A percentile compares a stretch with the other conserved stretches of the same genome.
Conservation (phyloP, 345 rosid species). For the Brassica juncea region DNA sequence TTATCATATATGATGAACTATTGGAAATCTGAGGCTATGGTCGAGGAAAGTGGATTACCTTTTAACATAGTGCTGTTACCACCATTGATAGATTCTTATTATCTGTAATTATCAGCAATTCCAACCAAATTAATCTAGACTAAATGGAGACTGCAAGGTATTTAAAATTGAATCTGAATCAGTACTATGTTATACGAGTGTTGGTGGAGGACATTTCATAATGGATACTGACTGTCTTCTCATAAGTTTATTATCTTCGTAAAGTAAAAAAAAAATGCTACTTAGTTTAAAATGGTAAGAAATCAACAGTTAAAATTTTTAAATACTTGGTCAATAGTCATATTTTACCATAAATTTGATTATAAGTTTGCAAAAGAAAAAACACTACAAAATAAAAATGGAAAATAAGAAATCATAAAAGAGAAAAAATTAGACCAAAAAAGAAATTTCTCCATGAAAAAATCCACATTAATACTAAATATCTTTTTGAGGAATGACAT, state of each 20-base stretch:
- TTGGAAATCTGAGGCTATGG: constrained; percentile 24
- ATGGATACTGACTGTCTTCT: neutral
- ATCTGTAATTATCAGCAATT: neutral
- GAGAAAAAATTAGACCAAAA: too few relatives aligned
- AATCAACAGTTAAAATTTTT: neutral
- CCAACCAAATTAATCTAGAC: neutral
- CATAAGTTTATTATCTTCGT: neutral
- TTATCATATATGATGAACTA: constrained; percentile 23
- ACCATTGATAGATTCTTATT: constrained; percentile 21
- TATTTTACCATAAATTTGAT: neutral
- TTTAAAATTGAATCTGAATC: constrained; percentile 5
- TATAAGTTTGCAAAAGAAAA: neutral
- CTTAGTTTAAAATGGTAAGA: neutral
- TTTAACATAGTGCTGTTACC: constrained; percentile 29
- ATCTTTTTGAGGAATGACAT: too few relatives aligned
- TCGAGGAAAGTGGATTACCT: constrained; percentile 37
- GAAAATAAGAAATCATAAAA: neutral
- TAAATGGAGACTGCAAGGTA: neutral
- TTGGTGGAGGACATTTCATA: neutral
- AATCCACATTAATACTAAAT: too few relatives aligned
- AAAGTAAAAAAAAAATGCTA: neutral
- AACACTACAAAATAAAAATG: neutral
- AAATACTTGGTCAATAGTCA: neutral
- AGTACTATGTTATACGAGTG: neutral
- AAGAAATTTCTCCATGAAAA: too few relatives aligned